These are phyloP conservation scores for Skeletonema tropicum DNA, from an alignment of 108 stramenopile genomes.

Conservation along the genomic window DNA sequence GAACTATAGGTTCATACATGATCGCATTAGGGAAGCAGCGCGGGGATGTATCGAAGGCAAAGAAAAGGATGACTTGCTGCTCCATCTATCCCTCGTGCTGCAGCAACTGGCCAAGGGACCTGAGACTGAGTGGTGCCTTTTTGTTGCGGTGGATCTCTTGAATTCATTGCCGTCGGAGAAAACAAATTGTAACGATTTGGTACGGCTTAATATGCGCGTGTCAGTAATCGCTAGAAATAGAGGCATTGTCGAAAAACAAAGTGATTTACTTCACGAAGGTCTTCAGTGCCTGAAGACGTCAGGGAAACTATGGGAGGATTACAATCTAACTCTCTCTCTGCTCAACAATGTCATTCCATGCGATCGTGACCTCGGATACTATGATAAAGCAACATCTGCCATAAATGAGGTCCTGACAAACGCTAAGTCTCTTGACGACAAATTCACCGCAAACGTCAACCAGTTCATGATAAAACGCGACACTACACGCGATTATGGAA, in stretches of 20 bases:
- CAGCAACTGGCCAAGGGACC: conserved; percentile 6
- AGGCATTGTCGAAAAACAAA: background rate
- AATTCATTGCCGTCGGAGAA: conserved; percentile 19
- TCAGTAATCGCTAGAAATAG: conserved; percentile 7
- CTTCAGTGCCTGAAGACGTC: background rate
- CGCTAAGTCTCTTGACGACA: conserved; percentile 32
- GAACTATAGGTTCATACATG: conserved; percentile 20
- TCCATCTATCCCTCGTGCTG: background rate
- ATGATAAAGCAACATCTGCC: conserved; percentile 7
- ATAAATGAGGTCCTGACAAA: conserved; percentile 28
- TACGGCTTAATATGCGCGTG: conserved; percentile 1
- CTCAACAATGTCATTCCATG: background rate
- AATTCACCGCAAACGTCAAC: conserved; percentile 13
- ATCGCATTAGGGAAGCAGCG: conserved; percentile 29
- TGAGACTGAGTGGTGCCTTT: conserved; percentile 37
- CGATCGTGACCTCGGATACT: conserved; percentile 16
- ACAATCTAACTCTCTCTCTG: conserved; percentile 11
- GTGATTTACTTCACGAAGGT: background rate
- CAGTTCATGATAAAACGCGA: conserved; percentile 5
- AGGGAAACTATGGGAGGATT: conserved; percentile 5
- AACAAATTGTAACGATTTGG: conserved; percentile 6
- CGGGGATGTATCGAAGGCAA: background rate
- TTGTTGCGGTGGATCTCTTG: conserved; percentile 35
- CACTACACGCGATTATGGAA: conserved; percentile 12
- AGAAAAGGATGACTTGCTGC: conserved; percentile 1